phyloP scores from a whole-genome alignment of 495 filamentous ascomycete genomes.

The Staphylotrichum longicolle region DNA sequence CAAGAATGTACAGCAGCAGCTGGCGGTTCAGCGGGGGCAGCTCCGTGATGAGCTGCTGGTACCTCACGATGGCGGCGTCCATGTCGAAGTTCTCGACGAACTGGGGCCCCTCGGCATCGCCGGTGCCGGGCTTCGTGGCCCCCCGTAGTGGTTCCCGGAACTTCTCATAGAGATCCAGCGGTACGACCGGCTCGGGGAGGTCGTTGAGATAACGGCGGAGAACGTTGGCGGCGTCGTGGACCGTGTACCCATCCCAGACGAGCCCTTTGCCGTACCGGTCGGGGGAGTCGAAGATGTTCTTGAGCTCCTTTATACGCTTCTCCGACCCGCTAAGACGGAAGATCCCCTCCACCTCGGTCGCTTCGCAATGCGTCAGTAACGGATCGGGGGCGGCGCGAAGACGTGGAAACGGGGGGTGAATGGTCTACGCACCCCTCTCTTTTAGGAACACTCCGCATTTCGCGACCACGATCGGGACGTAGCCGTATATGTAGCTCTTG shows the following conservation, averaged over 20 bases:
- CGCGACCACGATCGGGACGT: slow-evolving; percentile 96
- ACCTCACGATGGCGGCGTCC: slow-evolving; percentile 71
- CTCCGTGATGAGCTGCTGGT: slow-evolving; percentile 88
- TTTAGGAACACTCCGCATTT: slow-evolving; percentile 98
- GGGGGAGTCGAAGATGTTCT: slow-evolving; percentile 87
- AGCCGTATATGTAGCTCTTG: slow-evolving; percentile 96
- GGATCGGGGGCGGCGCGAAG: neutral
- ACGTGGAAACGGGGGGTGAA: neutral
- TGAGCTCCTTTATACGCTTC: slow-evolving; percentile 95
- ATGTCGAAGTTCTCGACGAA: slow-evolving; percentile 69
- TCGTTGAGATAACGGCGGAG: slow-evolving; percentile 93
- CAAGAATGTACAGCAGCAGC: slow-evolving; percentile 91
- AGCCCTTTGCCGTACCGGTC: slow-evolving; percentile 96
- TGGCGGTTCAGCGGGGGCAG: slow-evolving; percentile 92
- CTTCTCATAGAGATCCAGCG: slow-evolving; percentile 85
- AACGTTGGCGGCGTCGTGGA: slow-evolving; percentile 98
- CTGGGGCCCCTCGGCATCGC: slow-evolving; percentile 55
- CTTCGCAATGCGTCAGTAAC: slow-evolving; percentile 46
- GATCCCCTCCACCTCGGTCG: slow-evolving; percentile 94
- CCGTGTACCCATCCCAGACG: slow-evolving; percentile 96
- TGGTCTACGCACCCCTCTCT: slow-evolving; percentile 76
- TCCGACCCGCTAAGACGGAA: slow-evolving; percentile 96
- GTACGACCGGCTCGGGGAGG: slow-evolving; percentile 92
- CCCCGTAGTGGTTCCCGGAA: slow-evolving; percentile 82
- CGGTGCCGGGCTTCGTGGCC: slow-evolving; percentile 71